A percentile compares a stretch with the other conserved stretches of the same genome.
Conservation (phyloP, 805 yeast genomes). For the Dipodascus albidus region DNA sequence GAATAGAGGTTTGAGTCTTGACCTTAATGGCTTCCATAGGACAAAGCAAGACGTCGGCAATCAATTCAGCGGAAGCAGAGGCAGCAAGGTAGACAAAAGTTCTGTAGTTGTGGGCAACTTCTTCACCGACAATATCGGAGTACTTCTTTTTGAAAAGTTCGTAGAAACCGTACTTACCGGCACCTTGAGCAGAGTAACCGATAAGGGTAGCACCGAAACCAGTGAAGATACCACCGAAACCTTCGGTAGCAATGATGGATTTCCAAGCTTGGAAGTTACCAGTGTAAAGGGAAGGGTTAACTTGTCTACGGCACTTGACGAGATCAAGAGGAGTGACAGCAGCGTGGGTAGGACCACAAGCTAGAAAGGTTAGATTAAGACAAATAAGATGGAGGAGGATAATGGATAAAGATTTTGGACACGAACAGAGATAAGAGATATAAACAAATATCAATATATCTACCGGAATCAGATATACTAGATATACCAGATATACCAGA, state of each 20-base stretch:
- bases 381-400: background rate
- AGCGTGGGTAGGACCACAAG: slow-evolving; percentile 89
- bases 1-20: slow-evolving; percentile 74
- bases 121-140: slow-evolving; percentile 44
- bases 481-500: too few species aligned
- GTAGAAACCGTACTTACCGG: slow-evolving; percentile 80
- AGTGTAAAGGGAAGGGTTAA: slow-evolving; percentile 48
- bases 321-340: slow-evolving; percentile 76
- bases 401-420: background rate
- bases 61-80: slow-evolving; percentile 73
- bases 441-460: too few species aligned
- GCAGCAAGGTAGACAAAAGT: slow-evolving; percentile 61
- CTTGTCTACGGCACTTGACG: slow-evolving; percentile 76
- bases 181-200: slow-evolving; percentile 81
- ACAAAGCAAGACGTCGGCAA: slow-evolving; percentile 71
- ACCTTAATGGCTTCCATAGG: slow-evolving; percentile 83
- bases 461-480: too few species aligned
- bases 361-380: slow-evolving; percentile 21
- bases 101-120: slow-evolving; percentile 39
- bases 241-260: slow-evolving; percentile 50
- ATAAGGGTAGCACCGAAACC: slow-evolving; percentile 76
- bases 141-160: slow-evolving; percentile 67
- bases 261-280: slow-evolving; percentile 64
- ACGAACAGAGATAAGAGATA: background rate
- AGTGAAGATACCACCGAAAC: slow-evolving; percentile 52